phyloP scores from a whole-genome alignment of 164 flowering plant species.

The Tetracentron sinense region DNA sequence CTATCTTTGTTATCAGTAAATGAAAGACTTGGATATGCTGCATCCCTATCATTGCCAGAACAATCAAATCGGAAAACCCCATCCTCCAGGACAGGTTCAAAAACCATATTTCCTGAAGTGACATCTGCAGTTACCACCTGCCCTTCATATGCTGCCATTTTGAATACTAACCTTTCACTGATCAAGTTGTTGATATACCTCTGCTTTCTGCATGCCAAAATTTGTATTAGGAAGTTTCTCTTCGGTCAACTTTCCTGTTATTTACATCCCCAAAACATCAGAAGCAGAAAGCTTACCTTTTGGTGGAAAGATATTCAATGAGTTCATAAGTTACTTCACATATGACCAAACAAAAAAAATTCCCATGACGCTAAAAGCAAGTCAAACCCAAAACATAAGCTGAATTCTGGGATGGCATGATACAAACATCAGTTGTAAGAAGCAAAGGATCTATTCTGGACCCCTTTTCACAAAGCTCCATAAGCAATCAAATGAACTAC shows the following conservation, averaged over 20 bases:
- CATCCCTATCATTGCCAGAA: slow-evolving; percentile 53
- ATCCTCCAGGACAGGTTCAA: slow-evolving; percentile 72
- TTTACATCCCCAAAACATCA: slow-evolving; percentile 13
- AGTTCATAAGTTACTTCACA: not conserved
- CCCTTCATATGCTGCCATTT: slow-evolving; percentile 43
- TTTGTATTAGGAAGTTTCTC: slow-evolving; percentile 26
- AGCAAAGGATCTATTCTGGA: too few relatives aligned
- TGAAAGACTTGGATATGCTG: slow-evolving; percentile 79
- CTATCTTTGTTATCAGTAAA: slow-evolving; percentile 54
- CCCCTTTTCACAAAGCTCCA: too few relatives aligned
- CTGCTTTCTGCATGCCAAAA: slow-evolving; percentile 43
- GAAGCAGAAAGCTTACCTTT: slow-evolving; percentile 7
- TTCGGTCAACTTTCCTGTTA: slow-evolving; percentile 20
- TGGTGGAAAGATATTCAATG: not conserved
- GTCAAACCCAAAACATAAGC: too few relatives aligned
- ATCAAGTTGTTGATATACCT: slow-evolving; percentile 12
- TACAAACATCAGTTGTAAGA: too few relatives aligned
- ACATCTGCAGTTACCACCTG: slow-evolving; percentile 27
- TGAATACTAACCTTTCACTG: slow-evolving; percentile 24
- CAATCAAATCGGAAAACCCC: slow-evolving; percentile 93
- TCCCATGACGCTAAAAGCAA: too few relatives aligned
- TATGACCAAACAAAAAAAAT: not conserved
- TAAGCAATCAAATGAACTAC: too few relatives aligned
- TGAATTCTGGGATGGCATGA: too few relatives aligned
- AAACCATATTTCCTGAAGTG: slow-evolving; percentile 59